phyloP scores from a whole-genome alignment of 768 basidiomycete species.

The Pleurotus citrinopileatus region DNA sequence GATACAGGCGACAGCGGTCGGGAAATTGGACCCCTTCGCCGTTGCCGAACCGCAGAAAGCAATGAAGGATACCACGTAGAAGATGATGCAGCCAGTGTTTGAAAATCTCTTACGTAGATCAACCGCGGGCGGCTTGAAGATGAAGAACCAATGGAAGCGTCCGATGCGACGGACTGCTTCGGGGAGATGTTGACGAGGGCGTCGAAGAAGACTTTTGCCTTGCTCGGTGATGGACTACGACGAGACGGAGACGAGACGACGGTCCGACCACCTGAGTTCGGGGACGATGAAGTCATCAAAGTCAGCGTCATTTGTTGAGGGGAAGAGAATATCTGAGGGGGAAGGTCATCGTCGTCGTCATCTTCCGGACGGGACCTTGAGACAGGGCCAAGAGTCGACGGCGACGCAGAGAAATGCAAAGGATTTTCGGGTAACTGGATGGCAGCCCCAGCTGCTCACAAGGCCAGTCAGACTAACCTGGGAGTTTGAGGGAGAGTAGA shows the following conservation, averaged over 20 bases:
- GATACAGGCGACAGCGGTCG: slow-evolving; percentile 56
- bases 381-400: slow-evolving; percentile 17
- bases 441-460: slow-evolving; percentile 60
- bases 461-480: slow-evolving; percentile 1
- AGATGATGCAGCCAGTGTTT: slow-evolving; percentile 69
- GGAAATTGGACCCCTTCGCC: slow-evolving; percentile 64
- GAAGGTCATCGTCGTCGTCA: slow-evolving; percentile 38
- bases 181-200: slow-evolving; percentile 66
- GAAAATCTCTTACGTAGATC: slow-evolving; percentile 82
- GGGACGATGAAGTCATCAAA: slow-evolving; percentile 33
- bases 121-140: slow-evolving; percentile 56
- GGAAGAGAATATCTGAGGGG: slow-evolving; percentile 26
- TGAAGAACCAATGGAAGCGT: slow-evolving; percentile 22
- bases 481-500: neutral
- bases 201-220: slow-evolving; percentile 73
- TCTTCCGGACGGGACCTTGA: slow-evolving; percentile 33
- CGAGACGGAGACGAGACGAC: slow-evolving; percentile 39
- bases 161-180: slow-evolving; percentile 14
- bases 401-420: slow-evolving; percentile 55
- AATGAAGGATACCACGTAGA: slow-evolving; percentile 81
- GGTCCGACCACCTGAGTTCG: slow-evolving; percentile 31
- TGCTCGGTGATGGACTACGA: slow-evolving; percentile 46
- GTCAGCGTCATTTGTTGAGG: slow-evolving; percentile 41
- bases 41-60: slow-evolving; percentile 71
- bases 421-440: slow-evolving; percentile 74